Base-by-base conservation (phyloP, 139 green algal species). In the Diplosphaera chodatii region DNA sequence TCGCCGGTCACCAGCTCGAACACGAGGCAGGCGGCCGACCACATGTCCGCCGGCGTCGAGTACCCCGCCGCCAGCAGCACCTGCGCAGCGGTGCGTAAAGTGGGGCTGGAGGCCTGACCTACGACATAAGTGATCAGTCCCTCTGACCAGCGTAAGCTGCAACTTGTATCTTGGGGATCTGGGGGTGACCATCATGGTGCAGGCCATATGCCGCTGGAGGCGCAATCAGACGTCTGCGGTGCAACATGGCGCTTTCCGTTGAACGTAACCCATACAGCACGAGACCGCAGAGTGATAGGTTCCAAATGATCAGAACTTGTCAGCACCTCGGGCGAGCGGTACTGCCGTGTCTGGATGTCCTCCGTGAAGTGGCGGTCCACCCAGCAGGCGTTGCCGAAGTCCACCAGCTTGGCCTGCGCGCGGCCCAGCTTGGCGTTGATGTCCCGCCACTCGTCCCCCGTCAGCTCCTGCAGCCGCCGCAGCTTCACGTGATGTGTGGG, bases 371-470 rank as follows among this genome's bases (percentile, higher is more conserved):
- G 92, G 73, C 94, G 95, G 85, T 98, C 78, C 16, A 80, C 89
- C 96, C 96, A 99, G 88, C 96, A 99, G 6, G 93, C 96, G 78
- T 99, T 99, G 56, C 96, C 96, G 82, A 99, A 96, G 86, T 99
- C 96, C 32, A 98, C 93, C 2, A 99, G 86, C 83, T 97, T 97
- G 77, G 81, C 89, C 21, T 73, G 32, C 72, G 86, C 73, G 59
- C 27, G 20, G 30, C 78, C 37, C 34, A 91, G 73, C 31, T 59
- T 59, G 48, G 16, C 48, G 16, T 25, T 23, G 48, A 59, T 59
- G 16, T 23, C 48, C 16, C 48, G 16, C 48, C 48, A 59, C 48
- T 59, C 48, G 3, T 23, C 13, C 16, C 25, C 48, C 16, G 16
- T 59, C 48, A 59, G 48, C 48, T 59, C 48, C 48, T 59, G 48